These are phyloP conservation scores for Myxozyma melibiosi DNA, from an alignment of 805 yeast genomes.

Conservation along the genomic window DNA sequence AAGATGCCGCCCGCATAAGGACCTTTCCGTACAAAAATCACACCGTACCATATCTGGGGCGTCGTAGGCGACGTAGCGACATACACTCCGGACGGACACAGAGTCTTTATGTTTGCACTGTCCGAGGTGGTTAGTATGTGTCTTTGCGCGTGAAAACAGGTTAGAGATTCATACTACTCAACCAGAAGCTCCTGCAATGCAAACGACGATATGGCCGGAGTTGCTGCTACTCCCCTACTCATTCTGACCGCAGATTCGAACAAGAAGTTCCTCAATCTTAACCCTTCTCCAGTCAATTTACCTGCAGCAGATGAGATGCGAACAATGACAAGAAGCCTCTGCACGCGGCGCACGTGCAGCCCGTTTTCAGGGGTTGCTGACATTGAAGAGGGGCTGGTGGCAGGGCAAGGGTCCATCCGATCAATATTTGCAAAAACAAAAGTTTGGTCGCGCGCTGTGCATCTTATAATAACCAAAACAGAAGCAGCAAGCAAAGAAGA, in stretches of 20 bases:
- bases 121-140: neutral
- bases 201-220: slow-evolving; percentile 9
- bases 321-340: neutral
- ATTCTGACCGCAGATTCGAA: too few relatives aligned
- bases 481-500: neutral
- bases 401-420: neutral
- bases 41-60: slow-evolving; percentile 33
- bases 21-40: slow-evolving; percentile 28
- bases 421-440: slow-evolving; percentile 6
- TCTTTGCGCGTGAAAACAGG: neutral
- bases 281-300: neutral
- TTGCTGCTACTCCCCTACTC: neutral
- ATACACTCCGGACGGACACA: slow-evolving; percentile 29
- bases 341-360: neutral
- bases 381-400: neutral
- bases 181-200: slow-evolving; percentile 18
- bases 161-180: slow-evolving; percentile 5
- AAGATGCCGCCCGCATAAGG: slow-evolving; percentile 32
- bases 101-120: slow-evolving; percentile 25
- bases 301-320: neutral
- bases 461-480: too few relatives aligned
- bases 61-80: slow-evolving; percentile 27
- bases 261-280: too few relatives aligned
- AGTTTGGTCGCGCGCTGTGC: neutral
- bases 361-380: neutral